These are phyloP conservation scores for Protomyces pachydermus DNA, from an alignment of 1,139 yeast genomes.

Conservation along the genomic window DNA sequence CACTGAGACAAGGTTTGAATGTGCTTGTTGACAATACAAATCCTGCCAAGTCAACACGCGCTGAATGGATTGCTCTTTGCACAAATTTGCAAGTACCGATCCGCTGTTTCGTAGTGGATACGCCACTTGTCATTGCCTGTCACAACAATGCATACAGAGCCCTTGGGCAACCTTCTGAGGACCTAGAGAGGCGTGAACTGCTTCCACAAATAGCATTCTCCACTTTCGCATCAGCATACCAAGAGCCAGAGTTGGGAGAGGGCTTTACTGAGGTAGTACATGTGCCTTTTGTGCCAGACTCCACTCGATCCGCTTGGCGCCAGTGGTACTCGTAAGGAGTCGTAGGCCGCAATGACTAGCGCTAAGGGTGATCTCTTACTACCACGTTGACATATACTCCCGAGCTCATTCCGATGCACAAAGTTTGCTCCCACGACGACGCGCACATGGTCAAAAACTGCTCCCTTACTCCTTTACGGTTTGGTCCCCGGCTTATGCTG, in stretches of 20 bases:
- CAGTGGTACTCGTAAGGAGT: not conserved
- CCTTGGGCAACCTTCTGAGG: not conserved
- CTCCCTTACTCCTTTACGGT: too few species aligned
- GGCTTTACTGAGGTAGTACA: not conserved
- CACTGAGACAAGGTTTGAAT: slow-evolving; percentile 11
- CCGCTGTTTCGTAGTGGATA: slow-evolving; percentile 7
- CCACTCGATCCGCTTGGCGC: not conserved
- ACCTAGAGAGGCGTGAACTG: not conserved
- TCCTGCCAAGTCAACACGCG: slow-evolving; percentile 15
- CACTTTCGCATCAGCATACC: not conserved
- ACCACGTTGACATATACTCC: too few species aligned
- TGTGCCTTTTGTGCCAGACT: not conserved
- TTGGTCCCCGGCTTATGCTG: too few species aligned
- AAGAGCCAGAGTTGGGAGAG: not conserved
- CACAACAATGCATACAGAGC: slow-evolving; percentile 29
- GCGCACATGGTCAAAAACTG: too few species aligned
- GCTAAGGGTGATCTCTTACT: too few species aligned
- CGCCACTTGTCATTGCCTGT: slow-evolving; percentile 4
- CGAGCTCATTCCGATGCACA: too few species aligned
- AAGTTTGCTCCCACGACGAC: too few species aligned
- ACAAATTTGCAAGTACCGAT: not conserved
- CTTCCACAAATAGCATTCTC: not conserved
- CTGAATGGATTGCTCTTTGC: slow-evolving; percentile 19
- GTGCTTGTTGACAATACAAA: slow-evolving; percentile 29
- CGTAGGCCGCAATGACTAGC: too few species aligned